Evolutionary conservation across 2,329 filamentous ascomycete species (phyloP).

Genomic region (Ciborinia camelliae): DNA sequence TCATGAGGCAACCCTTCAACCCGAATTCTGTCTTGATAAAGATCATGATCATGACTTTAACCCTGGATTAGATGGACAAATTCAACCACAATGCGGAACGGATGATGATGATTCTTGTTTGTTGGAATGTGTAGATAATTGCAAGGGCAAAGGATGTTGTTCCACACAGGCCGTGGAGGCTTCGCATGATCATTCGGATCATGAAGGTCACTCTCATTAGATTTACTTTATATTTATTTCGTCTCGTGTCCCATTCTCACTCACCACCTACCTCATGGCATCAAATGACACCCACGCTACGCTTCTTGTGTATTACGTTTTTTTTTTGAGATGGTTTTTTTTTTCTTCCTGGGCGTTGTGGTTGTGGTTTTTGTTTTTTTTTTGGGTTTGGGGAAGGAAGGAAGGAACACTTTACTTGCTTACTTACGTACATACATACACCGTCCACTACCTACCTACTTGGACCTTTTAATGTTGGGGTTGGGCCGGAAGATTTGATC

Average conservation of each 20-base stretch:
- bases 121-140: slow-evolving; percentile 38
- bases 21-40: slow-evolving; percentile 69
- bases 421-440: too few relatives aligned
- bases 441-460: too few relatives aligned
- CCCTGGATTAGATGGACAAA: slow-evolving; percentile 32
- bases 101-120: slow-evolving; percentile 34
- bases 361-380: too few relatives aligned
- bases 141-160: slow-evolving; percentile 38
- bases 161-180: slow-evolving; percentile 26
- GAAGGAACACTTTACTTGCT: too few relatives aligned
- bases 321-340: too few relatives aligned
- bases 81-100: slow-evolving; percentile 30
- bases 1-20: slow-evolving; percentile 95
- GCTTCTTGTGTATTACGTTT: not conserved
- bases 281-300: too few relatives aligned
- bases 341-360: too few relatives aligned
- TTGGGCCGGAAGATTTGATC: too few relatives aligned
- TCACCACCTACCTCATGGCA: too few relatives aligned
- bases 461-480: too few relatives aligned
- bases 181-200: slow-evolving; percentile 32
- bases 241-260: not conserved
- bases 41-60: slow-evolving; percentile 32
- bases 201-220: slow-evolving; percentile 36
- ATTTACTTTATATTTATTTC: not conserved
- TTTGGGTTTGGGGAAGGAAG: too few relatives aligned